Evolutionary conservation across 768 basidiomycete species (phyloP).

Genomic region (Cystobasidium ongulense): DNA sequence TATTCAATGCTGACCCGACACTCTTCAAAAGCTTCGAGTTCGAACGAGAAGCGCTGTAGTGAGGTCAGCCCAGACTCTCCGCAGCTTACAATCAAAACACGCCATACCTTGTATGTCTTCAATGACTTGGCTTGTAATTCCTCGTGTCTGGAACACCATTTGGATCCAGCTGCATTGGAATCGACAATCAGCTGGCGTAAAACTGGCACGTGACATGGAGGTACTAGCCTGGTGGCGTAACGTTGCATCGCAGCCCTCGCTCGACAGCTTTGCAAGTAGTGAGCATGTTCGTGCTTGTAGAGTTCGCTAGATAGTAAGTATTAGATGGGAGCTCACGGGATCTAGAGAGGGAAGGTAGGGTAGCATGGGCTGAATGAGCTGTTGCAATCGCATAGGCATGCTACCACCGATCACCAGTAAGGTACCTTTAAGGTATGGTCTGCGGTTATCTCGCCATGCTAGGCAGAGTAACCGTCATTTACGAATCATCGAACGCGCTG

Average conservation of each 20-base stretch:
- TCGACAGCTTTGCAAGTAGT: not conserved
- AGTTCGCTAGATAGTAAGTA: too few species aligned
- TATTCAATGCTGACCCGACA: not conserved
- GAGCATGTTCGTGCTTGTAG: not conserved
- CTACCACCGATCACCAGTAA: not conserved
- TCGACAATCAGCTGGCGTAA: too few species aligned
- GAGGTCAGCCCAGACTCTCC: not conserved
- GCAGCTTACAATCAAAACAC: not conserved
- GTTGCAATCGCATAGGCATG: not conserved
- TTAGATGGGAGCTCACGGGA: not conserved
- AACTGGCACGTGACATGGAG: not conserved
- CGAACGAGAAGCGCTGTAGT: slow-evolving; percentile 11
- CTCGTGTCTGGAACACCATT: slow-evolving; percentile 20
- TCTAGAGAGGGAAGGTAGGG: not conserved
- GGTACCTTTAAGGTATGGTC: not conserved
- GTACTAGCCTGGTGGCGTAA: not conserved
- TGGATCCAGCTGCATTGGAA: not conserved
- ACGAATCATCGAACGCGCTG: too few species aligned
- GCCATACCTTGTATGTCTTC: slow-evolving; percentile 18
- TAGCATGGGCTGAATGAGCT: not conserved
- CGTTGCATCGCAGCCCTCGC: not conserved
- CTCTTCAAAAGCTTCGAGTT: slow-evolving; percentile 20
- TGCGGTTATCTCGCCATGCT: not conserved
- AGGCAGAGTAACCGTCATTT: too few species aligned
- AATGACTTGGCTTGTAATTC: slow-evolving; percentile 14